Base-by-base conservation (phyloP, 2,329 filamentous ascomycete genomes). In the Ophiocordyceps sinensis region DNA sequence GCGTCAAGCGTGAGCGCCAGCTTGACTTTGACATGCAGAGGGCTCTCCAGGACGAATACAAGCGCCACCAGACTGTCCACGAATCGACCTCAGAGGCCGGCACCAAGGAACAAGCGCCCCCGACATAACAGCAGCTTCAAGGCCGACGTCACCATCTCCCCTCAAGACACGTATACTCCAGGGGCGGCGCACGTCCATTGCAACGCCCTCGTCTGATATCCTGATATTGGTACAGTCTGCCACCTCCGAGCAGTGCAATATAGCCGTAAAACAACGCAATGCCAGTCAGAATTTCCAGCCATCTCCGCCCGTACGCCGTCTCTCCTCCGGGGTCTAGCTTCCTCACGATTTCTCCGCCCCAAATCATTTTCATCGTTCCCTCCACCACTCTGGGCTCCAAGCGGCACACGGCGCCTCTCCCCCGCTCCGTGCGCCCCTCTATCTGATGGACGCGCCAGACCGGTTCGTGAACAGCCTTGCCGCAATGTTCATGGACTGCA, bases 401-500 rank as follows among this genome's bases (percentile, higher is more conserved):
- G 19, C 19, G 19, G 19, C 19, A 19, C 7, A 9, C 10, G 12
- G 5, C 17, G 5, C 13, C 26, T 7, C 7, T 5, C 7, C 15
- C 14, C 13, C 36, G 9, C 28, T 15, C 9, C 4, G 19, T 13
- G 10, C n/a, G 11, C 13, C 17, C 17, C 15, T 14, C 23, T 28
- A 82, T 49, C 82, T 74, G 48, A 86, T 76, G 36, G 77, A 79
- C 43, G 85, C 78, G 41, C 82, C 83, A 14, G 82, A 86, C 44
- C 83, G 70, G 59, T 85, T 84, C 32, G 89, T 96, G 61, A 94
- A 98, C 87, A 98, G 89, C 60, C 91, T 81, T 28, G 89, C 82
- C 11, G 91, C 89, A 61, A 98, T 96, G 63, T 96, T 96, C 91
- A 98, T 98, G 39, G 87, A 82, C 58, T 88, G 85, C 51, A 98